Conservation (phyloP, 306 rosid genomes). For the Pyrus bretschneideri region DNA sequence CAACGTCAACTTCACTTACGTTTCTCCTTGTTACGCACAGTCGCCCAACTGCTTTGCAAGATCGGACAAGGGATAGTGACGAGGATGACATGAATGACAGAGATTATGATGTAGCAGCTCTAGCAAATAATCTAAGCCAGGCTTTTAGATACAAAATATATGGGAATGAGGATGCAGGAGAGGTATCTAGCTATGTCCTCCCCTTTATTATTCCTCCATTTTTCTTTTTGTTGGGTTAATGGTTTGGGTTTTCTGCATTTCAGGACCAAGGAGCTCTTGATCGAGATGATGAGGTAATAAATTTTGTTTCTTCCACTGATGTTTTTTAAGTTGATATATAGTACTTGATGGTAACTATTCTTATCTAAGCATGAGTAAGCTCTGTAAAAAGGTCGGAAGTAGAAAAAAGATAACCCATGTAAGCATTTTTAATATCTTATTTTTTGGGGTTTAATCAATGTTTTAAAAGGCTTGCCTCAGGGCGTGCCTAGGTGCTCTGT, state of each 20-base stretch:
- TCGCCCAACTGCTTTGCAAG: constrained; percentile 95
- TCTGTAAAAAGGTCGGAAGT: background rate
- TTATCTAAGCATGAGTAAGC: background rate
- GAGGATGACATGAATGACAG: constrained; percentile 88
- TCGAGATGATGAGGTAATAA: constrained; percentile 87
- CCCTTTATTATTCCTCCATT: background rate
- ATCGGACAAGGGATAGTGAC: constrained; percentile 92
- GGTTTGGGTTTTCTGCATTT: constrained; percentile 28
- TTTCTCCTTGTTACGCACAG: constrained; percentile 36
- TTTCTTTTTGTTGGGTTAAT: constrained; percentile 14
- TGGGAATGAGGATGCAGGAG: constrained; percentile 87
- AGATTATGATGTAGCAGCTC: constrained; percentile 86
- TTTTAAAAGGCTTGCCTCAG: no score
- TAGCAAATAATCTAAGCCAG: constrained; percentile 92
- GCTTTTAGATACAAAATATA: constrained; percentile 88
- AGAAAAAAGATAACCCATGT: background rate
- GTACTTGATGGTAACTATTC: background rate
- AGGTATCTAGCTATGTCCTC: constrained; percentile 38
- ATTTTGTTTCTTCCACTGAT: constrained; percentile 3
- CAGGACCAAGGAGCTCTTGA: constrained; percentile 69
- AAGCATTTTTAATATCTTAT: background rate
- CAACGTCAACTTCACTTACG: background rate
- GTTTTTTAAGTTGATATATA: constrained; percentile 7
- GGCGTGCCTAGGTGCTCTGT: no score
- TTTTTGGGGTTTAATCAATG: no score